These are phyloP conservation scores for Monilinia polystroma DNA, from an alignment of 2,329 filamentous ascomycete genomes.

Conservation along the genomic window DNA sequence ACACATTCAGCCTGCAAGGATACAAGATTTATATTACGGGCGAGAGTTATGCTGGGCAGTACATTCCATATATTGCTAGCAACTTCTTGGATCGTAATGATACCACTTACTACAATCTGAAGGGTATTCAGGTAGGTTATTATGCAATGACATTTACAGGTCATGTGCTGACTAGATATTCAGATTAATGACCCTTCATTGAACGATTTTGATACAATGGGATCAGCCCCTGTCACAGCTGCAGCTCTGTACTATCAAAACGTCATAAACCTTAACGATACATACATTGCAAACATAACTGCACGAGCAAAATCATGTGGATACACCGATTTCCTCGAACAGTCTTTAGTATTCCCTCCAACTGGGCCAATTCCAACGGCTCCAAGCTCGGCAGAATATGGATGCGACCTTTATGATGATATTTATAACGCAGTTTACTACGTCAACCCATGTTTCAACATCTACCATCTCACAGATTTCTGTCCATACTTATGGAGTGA, in stretches of 20 bases:
- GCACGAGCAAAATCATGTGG: slow-evolving; percentile 49
- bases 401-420: slow-evolving; percentile 41
- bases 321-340: slow-evolving; percentile 50
- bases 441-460: slow-evolving; percentile 62
- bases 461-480: slow-evolving; percentile 59
- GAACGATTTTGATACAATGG: slow-evolving; percentile 38
- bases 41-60: slow-evolving; percentile 58
- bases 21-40: slow-evolving; percentile 64
- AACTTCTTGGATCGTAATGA: slow-evolving; percentile 51
- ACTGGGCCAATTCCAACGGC: slow-evolving; percentile 50
- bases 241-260: slow-evolving; percentile 51
- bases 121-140: slow-evolving; percentile 48
- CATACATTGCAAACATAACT: slow-evolving; percentile 49
- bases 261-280: slow-evolving; percentile 54
- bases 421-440: slow-evolving; percentile 50
- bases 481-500: slow-evolving; percentile 38
- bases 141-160: neutral
- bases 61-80: slow-evolving; percentile 49
- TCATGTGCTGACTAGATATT: neutral
- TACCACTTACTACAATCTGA: slow-evolving; percentile 57
- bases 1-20: slow-evolving; percentile 55
- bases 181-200: slow-evolving; percentile 59
- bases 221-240: slow-evolving; percentile 44
- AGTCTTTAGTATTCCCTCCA: slow-evolving; percentile 57
- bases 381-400: slow-evolving; percentile 25